Conservation (phyloP, 139 green algal genomes). For the Pleodorina starrii region DNA sequence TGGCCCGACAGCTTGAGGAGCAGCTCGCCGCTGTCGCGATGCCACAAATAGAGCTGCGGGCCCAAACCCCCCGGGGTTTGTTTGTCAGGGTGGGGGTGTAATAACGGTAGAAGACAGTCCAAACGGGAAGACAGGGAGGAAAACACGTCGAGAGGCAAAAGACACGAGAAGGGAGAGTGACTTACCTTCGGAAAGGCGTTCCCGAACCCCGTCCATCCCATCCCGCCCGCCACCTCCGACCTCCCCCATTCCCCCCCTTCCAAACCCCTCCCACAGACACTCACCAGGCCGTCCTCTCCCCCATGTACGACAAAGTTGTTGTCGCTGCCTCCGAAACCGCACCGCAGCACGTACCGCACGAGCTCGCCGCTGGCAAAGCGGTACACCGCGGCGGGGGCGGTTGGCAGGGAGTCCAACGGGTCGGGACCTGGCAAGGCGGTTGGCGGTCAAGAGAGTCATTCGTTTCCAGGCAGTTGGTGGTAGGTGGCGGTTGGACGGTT, state of each 20-base stretch:
- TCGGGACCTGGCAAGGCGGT: slow-evolving; percentile 48
- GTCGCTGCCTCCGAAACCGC: slow-evolving; percentile 85
- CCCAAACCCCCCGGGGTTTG: too few species aligned
- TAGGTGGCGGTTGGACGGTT: too few species aligned
- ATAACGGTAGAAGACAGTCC: too few species aligned
- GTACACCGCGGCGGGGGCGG: slow-evolving; percentile 12
- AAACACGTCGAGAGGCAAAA: too few species aligned
- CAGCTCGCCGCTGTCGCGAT: slow-evolving; percentile 79
- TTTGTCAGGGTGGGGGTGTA: too few species aligned
- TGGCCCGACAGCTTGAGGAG: slow-evolving; percentile 85
- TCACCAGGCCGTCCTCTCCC: slow-evolving; percentile 84
- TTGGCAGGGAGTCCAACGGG: slow-evolving; percentile 44
- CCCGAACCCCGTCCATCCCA: not conserved
- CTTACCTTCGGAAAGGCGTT: too few species aligned
- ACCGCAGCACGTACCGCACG: slow-evolving; percentile 88
- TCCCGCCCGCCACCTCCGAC: not conserved
- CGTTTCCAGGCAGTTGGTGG: too few species aligned
- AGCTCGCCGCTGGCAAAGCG: slow-evolving; percentile 51
- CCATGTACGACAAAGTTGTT: slow-evolving; percentile 86
- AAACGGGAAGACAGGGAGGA: too few species aligned
- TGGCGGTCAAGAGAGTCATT: too few species aligned
- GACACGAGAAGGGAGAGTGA: too few species aligned
- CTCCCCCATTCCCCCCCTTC: not conserved
- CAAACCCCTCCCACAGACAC: not conserved
- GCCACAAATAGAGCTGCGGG: slow-evolving; percentile 92